These are phyloP conservation scores for Alternaria arbusti DNA, from an alignment of 2,329 filamentous ascomycete species.

Conservation along the genomic window DNA sequence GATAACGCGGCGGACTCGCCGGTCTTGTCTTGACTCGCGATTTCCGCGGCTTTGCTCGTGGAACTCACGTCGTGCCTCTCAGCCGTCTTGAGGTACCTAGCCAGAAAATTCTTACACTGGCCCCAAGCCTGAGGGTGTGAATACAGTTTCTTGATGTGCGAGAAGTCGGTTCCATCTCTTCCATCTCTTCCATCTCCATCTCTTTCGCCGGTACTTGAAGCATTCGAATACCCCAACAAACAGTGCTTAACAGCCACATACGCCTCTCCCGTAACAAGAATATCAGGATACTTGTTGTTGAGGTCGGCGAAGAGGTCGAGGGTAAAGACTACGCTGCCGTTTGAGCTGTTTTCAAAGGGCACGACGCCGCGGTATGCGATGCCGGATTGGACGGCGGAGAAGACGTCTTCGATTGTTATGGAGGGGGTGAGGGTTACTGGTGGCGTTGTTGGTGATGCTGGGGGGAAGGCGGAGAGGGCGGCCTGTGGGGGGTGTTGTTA, in stretches of 20 bases:
- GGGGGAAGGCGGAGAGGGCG: conserved; percentile 58
- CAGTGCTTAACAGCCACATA: conserved; percentile 91
- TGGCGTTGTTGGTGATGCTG: conserved; percentile 29
- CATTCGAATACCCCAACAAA: conserved; percentile 65
- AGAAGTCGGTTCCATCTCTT: conserved; percentile 49
- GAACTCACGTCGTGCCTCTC: conserved; percentile 84
- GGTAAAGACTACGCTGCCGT: conserved; percentile 89
- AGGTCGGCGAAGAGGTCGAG: conserved; percentile 87
- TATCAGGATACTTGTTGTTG: conserved; percentile 65
- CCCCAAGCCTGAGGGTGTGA: conserved; percentile 96
- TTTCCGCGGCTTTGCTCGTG: conserved; percentile 83
- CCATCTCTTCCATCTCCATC: background rate
- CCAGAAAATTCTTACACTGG: conserved; percentile 81
- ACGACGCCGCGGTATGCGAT: conserved; percentile 76
- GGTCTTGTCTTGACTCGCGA: conserved; percentile 66
- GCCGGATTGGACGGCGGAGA: conserved; percentile 74
- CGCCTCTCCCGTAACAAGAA: conserved; percentile 80
- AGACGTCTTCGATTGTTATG: conserved; percentile 70
- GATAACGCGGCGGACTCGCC: conserved; percentile 78
- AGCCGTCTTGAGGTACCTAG: conserved; percentile 70
- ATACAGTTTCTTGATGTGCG: conserved; percentile 77
- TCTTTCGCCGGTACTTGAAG: background rate
- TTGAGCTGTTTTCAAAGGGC: conserved; percentile 95
- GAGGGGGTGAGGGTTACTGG: conserved; percentile 48
- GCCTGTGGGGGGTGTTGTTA: conserved; percentile 52